Percentiles rank a stretch among this genome's conserved stretches.
phyloP scores from a whole-genome alignment of 371 early-diverging fungal species.

The Mortierella sp. region DNA sequence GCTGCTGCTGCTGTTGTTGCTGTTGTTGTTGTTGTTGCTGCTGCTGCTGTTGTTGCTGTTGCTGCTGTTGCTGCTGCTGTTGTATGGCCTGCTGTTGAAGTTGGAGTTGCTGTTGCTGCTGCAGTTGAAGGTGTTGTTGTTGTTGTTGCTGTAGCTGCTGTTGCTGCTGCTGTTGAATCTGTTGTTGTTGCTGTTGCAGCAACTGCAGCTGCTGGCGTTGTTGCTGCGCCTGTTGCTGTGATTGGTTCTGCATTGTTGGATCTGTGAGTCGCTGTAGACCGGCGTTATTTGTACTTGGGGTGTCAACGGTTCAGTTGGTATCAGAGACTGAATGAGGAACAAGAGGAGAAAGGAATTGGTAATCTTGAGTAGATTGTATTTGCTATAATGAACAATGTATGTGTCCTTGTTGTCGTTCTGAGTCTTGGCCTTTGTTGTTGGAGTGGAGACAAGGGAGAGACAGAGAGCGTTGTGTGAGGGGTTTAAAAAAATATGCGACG shows the following conservation, averaged over 20 bases:
- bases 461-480: too few relatives aligned
- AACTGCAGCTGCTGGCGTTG: constrained; percentile 11
- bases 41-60: constrained; percentile 38
- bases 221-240: constrained; percentile 9
- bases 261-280: not conserved
- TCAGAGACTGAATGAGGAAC: too few relatives aligned
- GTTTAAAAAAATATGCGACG: too few relatives aligned
- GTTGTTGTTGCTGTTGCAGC: constrained; percentile 29
- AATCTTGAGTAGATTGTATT: too few relatives aligned
- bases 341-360: too few relatives aligned
- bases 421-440: too few relatives aligned
- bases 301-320: not conserved
- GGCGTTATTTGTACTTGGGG: not conserved
- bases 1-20: constrained; percentile 22
- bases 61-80: constrained; percentile 29
- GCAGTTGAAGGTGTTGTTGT: constrained; percentile 22
- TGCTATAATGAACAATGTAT: too few relatives aligned
- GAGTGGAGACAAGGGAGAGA: too few relatives aligned
- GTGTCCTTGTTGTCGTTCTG: too few relatives aligned
- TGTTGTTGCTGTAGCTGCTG: constrained; percentile 30
- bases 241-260: constrained; percentile 34
- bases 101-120: constrained; percentile 31
- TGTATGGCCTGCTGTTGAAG: constrained; percentile 21
- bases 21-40: constrained; percentile 21
- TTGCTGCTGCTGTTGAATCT: constrained; percentile 28